Conservation (phyloP, 2,329 filamentous ascomycete species). For the Curvularia hawaiiensis region DNA sequence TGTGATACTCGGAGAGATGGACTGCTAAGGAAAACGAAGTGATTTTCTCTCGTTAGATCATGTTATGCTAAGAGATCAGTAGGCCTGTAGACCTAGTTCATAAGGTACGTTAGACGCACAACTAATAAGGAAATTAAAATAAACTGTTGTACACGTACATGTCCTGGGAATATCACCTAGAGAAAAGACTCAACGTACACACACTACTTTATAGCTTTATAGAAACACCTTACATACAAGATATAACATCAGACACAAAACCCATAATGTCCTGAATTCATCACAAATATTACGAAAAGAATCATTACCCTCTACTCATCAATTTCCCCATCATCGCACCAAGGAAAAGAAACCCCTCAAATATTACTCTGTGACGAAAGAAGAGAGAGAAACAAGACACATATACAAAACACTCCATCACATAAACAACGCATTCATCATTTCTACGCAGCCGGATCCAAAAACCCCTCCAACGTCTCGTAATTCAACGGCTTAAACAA, state of each 20-base stretch:
- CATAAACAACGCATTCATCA: too few species aligned
- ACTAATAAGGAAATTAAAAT: too few species aligned
- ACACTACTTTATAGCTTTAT: not conserved
- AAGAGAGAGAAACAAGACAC: not conserved
- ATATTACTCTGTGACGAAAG: not conserved
- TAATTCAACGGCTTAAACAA: conserved; percentile 46
- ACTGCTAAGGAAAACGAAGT: too few species aligned
- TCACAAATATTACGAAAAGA: not conserved
- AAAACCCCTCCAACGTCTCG: conserved; percentile 41
- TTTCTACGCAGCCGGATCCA: conserved; percentile 32
- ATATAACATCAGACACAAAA: not conserved
- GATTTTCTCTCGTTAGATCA: too few species aligned
- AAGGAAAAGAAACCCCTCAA: not conserved
- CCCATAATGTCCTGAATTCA: not conserved
- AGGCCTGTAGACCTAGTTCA: too few species aligned
- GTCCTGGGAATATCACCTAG: too few species aligned
- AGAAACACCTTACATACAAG: not conserved
- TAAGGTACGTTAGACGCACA: too few species aligned
- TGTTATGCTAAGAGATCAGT: too few species aligned
- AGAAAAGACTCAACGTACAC: too few species aligned
- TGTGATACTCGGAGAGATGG: too few species aligned
- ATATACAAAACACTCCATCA: not conserved
- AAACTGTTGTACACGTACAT: too few species aligned
- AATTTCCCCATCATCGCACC: not conserved
- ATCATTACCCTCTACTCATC: not conserved